Conservation (phyloP, 2,329 filamentous ascomycete species). For the Apiospora hydei region DNA sequence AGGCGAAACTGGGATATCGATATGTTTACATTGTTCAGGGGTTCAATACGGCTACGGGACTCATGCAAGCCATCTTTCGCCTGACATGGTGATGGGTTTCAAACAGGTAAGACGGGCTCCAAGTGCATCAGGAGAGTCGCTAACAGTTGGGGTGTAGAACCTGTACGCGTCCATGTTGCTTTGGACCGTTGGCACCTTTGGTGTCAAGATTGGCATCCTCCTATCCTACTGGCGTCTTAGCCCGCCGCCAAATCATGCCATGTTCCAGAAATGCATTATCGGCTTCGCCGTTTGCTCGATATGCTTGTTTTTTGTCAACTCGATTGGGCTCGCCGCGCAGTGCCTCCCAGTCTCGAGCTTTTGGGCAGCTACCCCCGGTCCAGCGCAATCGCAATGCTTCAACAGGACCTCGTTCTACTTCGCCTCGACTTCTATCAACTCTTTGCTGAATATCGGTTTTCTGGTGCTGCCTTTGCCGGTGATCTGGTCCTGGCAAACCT, state of each 20-base stretch:
- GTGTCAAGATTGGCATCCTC: constrained; percentile 40
- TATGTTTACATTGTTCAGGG: not conserved
- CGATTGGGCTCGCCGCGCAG: constrained; percentile 1
- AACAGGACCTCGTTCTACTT: constrained; percentile 37
- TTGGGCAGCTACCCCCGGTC: constrained; percentile 17
- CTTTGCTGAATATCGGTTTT: constrained; percentile 40
- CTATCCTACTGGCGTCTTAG: constrained; percentile 42
- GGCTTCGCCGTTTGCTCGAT: not conserved
- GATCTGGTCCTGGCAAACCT: constrained; percentile 41
- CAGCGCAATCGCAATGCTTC: constrained; percentile 35
- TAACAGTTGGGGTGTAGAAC: not conserved
- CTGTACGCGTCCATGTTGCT: constrained; percentile 39
- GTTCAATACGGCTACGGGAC: constrained; percentile 20
- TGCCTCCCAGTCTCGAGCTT: not conserved
- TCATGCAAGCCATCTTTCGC: not conserved
- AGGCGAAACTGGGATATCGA: too few relatives aligned
- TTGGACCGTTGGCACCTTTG: constrained; percentile 38
- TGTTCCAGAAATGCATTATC: not conserved
- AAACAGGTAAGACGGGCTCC: not conserved
- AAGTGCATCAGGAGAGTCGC: not conserved
- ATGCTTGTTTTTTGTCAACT: not conserved
- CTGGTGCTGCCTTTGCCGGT: constrained; percentile 41
- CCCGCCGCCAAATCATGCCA: constrained; percentile 22
- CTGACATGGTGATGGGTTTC: not conserved
- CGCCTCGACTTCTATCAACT: constrained; percentile 39